Base-by-base conservation (phyloP, 164 flowering plant genomes). In the Protea cynaroides region DNA sequence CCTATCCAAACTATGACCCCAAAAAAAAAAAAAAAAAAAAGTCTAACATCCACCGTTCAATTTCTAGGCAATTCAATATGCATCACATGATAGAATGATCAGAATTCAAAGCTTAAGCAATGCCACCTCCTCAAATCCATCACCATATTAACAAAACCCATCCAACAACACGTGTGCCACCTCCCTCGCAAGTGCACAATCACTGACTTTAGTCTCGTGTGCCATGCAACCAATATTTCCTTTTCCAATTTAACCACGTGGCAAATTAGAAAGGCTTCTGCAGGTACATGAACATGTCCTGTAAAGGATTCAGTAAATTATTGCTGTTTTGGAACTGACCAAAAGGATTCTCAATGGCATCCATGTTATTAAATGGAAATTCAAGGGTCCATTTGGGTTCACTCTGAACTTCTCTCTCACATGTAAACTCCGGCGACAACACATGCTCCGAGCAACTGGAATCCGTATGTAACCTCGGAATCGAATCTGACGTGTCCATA, bases 381-480 rank as follows among this genome's bases (percentile, higher is more conserved):
- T 80, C 81, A 8, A 75, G 59, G 38, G 47, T 75, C 90, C 89
- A 82, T 58, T 74, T 78, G 4, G 83, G 76, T 56, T 81, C 71
- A 25, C 93, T 87, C 49, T 87, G 83, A 22, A 89, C 96, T 75
- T 89, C 96, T 68, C 66, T 81, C 7, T 84, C 83, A 61, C 77
- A 75, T 44, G 75, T 71, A 68, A 82, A 18, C 12, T 80, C 88
- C 0, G 86, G 79, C 0, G 91, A 84, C 17, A 73, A n/a, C 62
- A 77, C 84, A 44, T 79, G 88, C 68, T 84, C 90, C 8, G 96
- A 89, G 51, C 85, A 63, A 59, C 92, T 89, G 7, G 96, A 83
- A 40, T 84, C 87, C 5, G 89, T 76, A 55, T 81, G 85, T 47
- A 81, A 9, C 58, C 70, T 75, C 4, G 90, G 84, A 3, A 74